Evolutionary conservation across 208 protist species (phyloP).

Genomic region (Crithidia sp.): DNA sequence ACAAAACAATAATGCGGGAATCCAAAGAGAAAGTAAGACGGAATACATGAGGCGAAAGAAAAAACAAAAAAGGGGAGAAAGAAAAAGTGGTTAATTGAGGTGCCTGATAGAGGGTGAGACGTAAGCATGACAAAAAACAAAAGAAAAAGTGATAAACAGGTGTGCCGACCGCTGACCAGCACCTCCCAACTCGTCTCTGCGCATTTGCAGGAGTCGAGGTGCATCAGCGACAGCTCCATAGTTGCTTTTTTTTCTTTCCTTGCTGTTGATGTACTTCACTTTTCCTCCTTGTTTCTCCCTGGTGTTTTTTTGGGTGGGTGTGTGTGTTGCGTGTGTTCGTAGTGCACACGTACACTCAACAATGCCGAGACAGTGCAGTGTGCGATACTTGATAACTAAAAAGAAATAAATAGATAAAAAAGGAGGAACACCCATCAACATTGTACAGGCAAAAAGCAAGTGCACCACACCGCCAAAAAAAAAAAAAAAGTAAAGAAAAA

Average conservation of each 20-base stretch:
- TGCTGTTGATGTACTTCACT: too few relatives aligned
- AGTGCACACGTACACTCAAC: too few relatives aligned
- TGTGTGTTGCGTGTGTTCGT: too few relatives aligned
- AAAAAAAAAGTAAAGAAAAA: background rate
- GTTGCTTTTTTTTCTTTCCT: too few relatives aligned
- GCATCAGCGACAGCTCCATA: too few relatives aligned
- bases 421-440: background rate
- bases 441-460: background rate
- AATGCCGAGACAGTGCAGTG: too few relatives aligned
- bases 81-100: background rate
- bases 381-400: background rate
- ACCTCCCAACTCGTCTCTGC: too few relatives aligned
- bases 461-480: background rate
- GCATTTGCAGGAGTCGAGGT: too few relatives aligned
- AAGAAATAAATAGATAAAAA: background rate
- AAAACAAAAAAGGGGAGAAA: background rate
- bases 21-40: background rate
- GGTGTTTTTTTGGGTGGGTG: too few relatives aligned
- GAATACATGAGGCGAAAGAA: background rate
- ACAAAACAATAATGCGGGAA: background rate
- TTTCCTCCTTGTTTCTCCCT: too few relatives aligned
- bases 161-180: too few relatives aligned
- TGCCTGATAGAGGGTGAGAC: background rate
- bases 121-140: background rate
- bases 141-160: background rate